Evolutionary conservation across 352 stramenopile species (phyloP).

Genomic region (Elongisporangium anandrum): DNA sequence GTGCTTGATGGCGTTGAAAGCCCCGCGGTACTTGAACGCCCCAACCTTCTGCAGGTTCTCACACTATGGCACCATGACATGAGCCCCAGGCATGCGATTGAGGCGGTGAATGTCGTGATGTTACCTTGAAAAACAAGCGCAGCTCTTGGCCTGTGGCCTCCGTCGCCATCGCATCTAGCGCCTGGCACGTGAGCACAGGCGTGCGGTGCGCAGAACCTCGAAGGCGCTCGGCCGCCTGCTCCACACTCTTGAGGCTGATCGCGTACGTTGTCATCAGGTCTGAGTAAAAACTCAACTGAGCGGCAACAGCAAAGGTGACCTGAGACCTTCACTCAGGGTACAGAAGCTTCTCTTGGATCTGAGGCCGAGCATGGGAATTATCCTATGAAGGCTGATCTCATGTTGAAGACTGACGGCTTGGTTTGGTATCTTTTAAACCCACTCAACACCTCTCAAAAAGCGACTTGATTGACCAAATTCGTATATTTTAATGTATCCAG

Average conservation of each 20-base stretch:
- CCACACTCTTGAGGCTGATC: constrained; percentile 30
- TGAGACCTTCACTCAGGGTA: neutral
- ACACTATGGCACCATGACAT: constrained; percentile 32
- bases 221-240: constrained; percentile 22
- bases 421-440: too few relatives aligned
- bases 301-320: neutral
- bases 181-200: constrained; percentile 26
- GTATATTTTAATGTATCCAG: neutral
- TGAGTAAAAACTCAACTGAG: too few relatives aligned
- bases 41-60: constrained; percentile 56
- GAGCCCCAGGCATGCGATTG: too few relatives aligned
- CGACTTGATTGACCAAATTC: neutral
- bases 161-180: constrained; percentile 25
- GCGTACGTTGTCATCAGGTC: constrained; percentile 14
- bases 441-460: too few relatives aligned
- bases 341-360: neutral
- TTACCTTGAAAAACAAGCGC: constrained; percentile 39
- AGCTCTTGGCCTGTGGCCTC: constrained; percentile 5
- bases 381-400: too few relatives aligned
- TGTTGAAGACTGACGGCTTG: too few relatives aligned
- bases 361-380: neutral
- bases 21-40: constrained; percentile 65
- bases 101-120: too few relatives aligned
- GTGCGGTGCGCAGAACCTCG: constrained; percentile 27
- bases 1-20: constrained; percentile 37